Conservation (phyloP, 805 yeast genomes). For the Ogataea paradorogensis region DNA sequence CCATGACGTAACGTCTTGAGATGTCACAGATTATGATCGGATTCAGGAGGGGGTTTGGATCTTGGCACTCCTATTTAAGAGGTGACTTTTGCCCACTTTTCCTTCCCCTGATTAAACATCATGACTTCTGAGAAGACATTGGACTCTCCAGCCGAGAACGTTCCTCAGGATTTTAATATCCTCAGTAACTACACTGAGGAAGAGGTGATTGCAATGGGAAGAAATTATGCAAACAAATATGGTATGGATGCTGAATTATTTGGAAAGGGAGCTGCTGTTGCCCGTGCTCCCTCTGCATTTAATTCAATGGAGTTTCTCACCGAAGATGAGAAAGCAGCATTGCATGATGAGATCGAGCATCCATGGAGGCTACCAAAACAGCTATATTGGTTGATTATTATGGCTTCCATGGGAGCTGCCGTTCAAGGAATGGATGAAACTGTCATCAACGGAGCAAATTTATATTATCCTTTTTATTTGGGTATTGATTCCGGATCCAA, state of each 20-base stretch:
- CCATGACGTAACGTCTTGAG: constrained; percentile 4
- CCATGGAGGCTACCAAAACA: constrained; percentile 46
- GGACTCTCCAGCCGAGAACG: constrained; percentile 4
- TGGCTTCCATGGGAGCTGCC: constrained; percentile 73
- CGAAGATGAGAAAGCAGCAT: constrained; percentile 52
- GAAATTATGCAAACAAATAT: constrained; percentile 59
- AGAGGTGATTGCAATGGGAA: constrained; percentile 68
- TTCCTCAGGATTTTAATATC: constrained; percentile 39
- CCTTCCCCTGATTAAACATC: not conserved
- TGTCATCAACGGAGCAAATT: constrained; percentile 68
- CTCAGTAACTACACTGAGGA: constrained; percentile 56
- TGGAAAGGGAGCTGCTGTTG: constrained; percentile 64
- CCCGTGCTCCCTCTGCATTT: constrained; percentile 56
- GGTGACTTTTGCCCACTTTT: not conserved
- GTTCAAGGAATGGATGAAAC: constrained; percentile 81
- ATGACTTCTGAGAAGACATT: constrained; percentile 8
- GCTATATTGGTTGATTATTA: constrained; percentile 53
- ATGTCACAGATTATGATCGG: not conserved
- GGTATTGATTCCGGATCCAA: constrained; percentile 48
- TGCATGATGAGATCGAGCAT: constrained; percentile 44
- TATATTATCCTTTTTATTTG: constrained; percentile 56
- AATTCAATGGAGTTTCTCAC: constrained; percentile 54
- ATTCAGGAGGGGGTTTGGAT: not conserved
- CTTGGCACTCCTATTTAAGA: constrained; percentile 3
- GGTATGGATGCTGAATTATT: constrained; percentile 57